Evolutionary conservation across 192 early-diverging fungal species (phyloP), one percentile per base, ranked within the genome.

Genomic region (Rhizophagus sp.): DNA sequence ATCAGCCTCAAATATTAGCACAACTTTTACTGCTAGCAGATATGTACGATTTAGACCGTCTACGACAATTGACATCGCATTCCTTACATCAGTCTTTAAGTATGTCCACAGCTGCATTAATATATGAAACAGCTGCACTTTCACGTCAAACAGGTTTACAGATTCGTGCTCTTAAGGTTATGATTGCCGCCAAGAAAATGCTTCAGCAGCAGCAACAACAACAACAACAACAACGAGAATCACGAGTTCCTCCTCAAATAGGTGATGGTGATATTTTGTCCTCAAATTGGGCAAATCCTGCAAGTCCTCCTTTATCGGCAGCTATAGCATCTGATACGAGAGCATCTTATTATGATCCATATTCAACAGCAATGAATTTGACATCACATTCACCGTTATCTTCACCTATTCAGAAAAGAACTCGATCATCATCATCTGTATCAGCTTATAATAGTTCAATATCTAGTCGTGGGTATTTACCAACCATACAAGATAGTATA

Each of bases 131-230:
- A 0, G 91, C 90, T 10, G 87, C 89, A 30, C 84, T 89, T 1
- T 91, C 90, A 2, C 88, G 90, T 19, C 89, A 90, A 69, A 85
- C 87, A 33, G 88, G 90, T 12, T 85, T 93, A 62, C 92, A 93
- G 75, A 86, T 89, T 41, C 81, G 88, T 25, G 85, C 88, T 6
- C 64, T 89, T 9, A 86, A 88, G 66, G 88, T 88, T 4, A 85
- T 89, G 83, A 85, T 89, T 76, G 83, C 84, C n/a, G 87, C 87
- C 24, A 87, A 86, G 65, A 89, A 89, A 69, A 88, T 88, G 81
- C 75, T 85, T 34, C 84, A 87, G 36, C 82, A 85, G 12, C 76
- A 86, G 3, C 81, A 87, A 30, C 84, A 85, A 15, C 44, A 47
- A 80, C 82, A 86, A 6, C 81, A 87, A 24, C 84, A 85, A 15